Evolutionary conservation across 306 rosid genomes (phyloP), one percentile per base, ranked within the genome.

Genomic region (Crotalaria pallida): DNA sequence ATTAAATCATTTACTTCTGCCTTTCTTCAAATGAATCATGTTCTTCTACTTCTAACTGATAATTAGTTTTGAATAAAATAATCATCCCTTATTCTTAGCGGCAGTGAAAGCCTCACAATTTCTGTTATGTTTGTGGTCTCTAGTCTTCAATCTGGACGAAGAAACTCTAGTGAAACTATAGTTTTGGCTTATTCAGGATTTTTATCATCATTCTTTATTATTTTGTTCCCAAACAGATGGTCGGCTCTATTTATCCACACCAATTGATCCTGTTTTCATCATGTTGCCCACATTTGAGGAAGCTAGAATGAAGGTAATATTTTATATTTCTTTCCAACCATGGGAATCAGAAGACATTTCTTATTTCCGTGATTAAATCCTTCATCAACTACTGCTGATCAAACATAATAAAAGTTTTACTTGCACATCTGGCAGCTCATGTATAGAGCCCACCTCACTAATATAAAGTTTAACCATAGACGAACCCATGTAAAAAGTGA

Each of bases 251-350:
- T 74, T 87, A 51, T 85, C 92, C 67, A 94, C 97, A 51, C 89
- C 89, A 57, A 65, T 94, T 65, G 98, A 94, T 82, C 97, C 96
- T 45, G 92, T 94, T 78, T 94, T 94, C 80, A 71, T 94, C 40
- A 63, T 90, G 80, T 69, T 94, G 75, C 97, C 98, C 29, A 74
- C 88, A 65, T 90, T 90, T 58, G 89, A 81, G 63, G 92, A 94
- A 78, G 97, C 97, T 76, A 88, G 97, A 83, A 90, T 90, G 97
- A 94, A 88, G 97, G 97, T 90, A 78, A 55, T 11, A 41, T 16
- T 24, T 16, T 40, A 9, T 71, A 47, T 41, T 71, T 71, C 65
- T 58, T 66, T 23, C 74, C 58, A 13, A 56, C 43, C 45, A 48
- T 43, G 22, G 27, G 40, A 55, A 26, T 53, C 33, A 64, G 70